Evolutionary conservation across 805 yeast species (phyloP), one percentile per base, ranked within the genome.

Genomic region (Metschnikowia henanensis): DNA sequence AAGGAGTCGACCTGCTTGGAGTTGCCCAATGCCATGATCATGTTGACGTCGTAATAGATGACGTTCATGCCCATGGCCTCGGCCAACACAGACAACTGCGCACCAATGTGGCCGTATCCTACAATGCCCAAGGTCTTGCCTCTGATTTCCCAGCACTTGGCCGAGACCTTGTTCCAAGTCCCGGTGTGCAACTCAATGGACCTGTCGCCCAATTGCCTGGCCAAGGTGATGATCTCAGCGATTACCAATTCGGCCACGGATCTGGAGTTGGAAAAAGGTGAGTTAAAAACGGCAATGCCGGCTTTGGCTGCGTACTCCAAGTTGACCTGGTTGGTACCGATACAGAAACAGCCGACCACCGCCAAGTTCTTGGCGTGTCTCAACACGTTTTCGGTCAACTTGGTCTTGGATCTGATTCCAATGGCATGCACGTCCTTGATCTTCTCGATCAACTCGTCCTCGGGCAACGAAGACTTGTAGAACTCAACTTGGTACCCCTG

Each of bases 401-500:
- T 87, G 39, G 99, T 94, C 76, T 94, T 94, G 48, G 98, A 94
- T 75, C 99, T 87, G 62, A 94, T 91, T 70, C 99, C 99, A 62
- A 94, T 83, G 47, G 97, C 99, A 64, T 94, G 98, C 40, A 89
- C 97, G 57, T 86, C 89, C 61, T 79, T 78, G 68, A 94, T 92
- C 71, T 90, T 91, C 72, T 89, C 96, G 61, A 94, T 88, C 64
- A 94, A 81, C 72, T 90, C 97, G 8, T 83, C 96, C 69, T 94
- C 98, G 19, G 88, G 84, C 58, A 94, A 72, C 5, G 97, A 87
- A 43, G 91, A 73, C 75, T 89, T 91, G 75, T 84, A 80, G 69
- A 87, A 88, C 65, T 94, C 99, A 41, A 94, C 96, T 73, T 94
- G 98, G 75, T 94, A 94, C 46, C 99, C 99, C 75, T 94, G 97